Percentiles rank a stretch among this genome's conserved stretches.
phyloP scores from a whole-genome alignment of 2,329 filamentous ascomycete species.

The Colletotrichum lentis region DNA sequence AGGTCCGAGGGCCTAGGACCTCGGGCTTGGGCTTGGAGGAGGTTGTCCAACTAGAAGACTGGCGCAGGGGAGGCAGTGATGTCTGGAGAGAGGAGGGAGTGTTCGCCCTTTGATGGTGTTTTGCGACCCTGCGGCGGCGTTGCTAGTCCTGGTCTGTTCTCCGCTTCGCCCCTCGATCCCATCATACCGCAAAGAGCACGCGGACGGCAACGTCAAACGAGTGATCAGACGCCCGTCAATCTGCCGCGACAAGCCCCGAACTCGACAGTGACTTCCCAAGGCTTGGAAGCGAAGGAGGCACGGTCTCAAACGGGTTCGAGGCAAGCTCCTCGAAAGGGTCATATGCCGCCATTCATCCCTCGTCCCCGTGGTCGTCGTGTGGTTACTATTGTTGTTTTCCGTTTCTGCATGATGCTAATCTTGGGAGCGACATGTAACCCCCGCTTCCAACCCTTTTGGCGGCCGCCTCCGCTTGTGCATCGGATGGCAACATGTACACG shows the following conservation, averaged over 20 bases:
- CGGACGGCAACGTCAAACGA: conserved; percentile 18
- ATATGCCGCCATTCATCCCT: conserved; percentile 4
- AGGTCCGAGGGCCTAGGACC: conserved; percentile 1
- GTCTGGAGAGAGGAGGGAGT: not conserved
- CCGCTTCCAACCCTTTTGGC: not conserved
- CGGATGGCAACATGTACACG: conserved; percentile 5
- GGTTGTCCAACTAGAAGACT: conserved; percentile 7
- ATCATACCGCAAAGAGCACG: conserved; percentile 5
- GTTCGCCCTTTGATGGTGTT: conserved; percentile 10
- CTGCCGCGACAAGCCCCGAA: conserved; percentile 27
- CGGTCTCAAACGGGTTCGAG: conserved; percentile 35
- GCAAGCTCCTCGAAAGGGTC: conserved; percentile 23
- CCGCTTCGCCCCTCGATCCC: conserved; percentile 18
- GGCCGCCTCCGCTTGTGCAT: conserved; percentile 4
- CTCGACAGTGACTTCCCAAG: not conserved
- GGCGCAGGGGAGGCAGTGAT: conserved; percentile 2
- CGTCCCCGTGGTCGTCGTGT: not conserved
- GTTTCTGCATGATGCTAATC: conserved; percentile 17
- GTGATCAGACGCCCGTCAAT: conserved; percentile 31
- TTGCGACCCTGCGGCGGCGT: not conserved
- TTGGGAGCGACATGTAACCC: not conserved
- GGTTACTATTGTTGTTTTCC: not conserved
- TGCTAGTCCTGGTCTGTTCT: conserved; percentile 10
- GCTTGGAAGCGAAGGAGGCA: conserved; percentile 3
- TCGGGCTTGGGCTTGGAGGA: not conserved